Evolutionary conservation across 768 basidiomycete species (phyloP).

Genomic region (Cystobasidium onofrii): DNA sequence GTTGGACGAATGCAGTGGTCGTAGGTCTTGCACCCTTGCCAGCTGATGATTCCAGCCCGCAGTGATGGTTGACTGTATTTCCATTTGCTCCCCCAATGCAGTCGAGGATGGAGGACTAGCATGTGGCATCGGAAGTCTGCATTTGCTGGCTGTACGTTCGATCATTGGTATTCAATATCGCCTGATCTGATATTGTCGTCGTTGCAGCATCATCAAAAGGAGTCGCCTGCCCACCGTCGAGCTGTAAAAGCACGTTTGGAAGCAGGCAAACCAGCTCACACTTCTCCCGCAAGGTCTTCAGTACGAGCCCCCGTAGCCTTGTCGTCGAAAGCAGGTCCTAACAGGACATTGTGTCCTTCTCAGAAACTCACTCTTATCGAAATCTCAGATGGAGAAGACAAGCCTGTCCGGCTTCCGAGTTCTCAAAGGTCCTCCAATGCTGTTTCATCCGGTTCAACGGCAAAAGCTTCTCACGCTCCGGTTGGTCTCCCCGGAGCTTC

Average conservation of each 20-base stretch:
- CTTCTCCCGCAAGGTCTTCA: no score
- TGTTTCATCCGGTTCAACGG: no score
- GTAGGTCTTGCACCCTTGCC: not conserved
- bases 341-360: no score
- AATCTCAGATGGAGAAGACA: not conserved
- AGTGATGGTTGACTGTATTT: not conserved
- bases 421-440: no score
- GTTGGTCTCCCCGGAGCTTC: no score
- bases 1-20: not conserved
- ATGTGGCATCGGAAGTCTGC: not conserved
- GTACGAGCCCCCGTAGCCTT: not conserved
- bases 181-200: no score
- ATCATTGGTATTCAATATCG: not conserved
- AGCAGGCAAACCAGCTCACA: no score
- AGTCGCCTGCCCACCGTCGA: not conserved
- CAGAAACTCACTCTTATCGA: not conserved
- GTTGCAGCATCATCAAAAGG: constrained; percentile 6
- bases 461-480: no score
- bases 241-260: not conserved
- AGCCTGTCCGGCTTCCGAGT: no score
- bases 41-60: no score
- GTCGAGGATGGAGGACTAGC: not conserved
- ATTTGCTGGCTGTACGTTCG: not conserved
- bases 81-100: not conserved
- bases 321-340: not conserved